A percentile compares a stretch with the other conserved stretches of the same genome.
These are phyloP conservation scores for Moringa oleifera DNA, from an alignment of 345 rosid species.

Conservation along the genomic window DNA sequence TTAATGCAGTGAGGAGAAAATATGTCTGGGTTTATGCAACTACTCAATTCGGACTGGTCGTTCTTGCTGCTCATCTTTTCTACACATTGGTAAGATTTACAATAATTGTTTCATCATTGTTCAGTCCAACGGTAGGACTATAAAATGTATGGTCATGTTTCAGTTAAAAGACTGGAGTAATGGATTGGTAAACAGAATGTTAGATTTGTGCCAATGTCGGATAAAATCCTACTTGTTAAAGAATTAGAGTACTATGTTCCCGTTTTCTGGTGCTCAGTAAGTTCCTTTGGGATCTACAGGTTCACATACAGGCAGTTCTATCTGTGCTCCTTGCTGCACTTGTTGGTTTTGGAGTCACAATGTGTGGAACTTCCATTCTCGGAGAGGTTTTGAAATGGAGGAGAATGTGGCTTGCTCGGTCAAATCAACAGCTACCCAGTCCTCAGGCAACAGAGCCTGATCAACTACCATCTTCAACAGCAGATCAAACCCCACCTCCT, in stretches of 20 bases:
- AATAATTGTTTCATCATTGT: too few species aligned
- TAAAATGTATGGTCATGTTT: too few species aligned
- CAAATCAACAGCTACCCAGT: conserved; percentile 17
- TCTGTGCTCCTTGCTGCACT: conserved; percentile 69
- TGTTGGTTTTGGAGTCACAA: conserved; percentile 70
- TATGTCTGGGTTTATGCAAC: conserved; percentile 71
- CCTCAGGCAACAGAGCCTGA: conserved; percentile 15
- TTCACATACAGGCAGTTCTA: conserved; percentile 61
- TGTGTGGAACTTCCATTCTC: conserved; percentile 47
- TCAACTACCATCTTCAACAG: conserved; percentile 19
- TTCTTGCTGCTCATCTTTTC: conserved; percentile 69
- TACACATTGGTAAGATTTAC: conserved; percentile 56
- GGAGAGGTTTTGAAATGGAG: conserved; percentile 40
- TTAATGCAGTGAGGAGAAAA: conserved; percentile 48
- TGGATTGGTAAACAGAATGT: too few species aligned
- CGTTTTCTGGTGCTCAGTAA: too few species aligned
- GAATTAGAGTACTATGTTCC: too few species aligned
- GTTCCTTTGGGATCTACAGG: conserved; percentile 27
- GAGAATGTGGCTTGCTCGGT: conserved; percentile 14
- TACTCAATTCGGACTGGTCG: conserved; percentile 62
- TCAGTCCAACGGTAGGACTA: too few species aligned
- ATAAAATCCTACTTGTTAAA: too few species aligned
- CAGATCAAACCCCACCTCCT: conserved; percentile 16
- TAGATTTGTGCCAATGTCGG: too few species aligned
- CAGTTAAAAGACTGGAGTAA: too few species aligned